Percentiles rank a stretch among this genome's conserved stretches.
phyloP scores from a whole-genome alignment of 768 basidiomycete species.

The Candolleomyces efflorescens region DNA sequence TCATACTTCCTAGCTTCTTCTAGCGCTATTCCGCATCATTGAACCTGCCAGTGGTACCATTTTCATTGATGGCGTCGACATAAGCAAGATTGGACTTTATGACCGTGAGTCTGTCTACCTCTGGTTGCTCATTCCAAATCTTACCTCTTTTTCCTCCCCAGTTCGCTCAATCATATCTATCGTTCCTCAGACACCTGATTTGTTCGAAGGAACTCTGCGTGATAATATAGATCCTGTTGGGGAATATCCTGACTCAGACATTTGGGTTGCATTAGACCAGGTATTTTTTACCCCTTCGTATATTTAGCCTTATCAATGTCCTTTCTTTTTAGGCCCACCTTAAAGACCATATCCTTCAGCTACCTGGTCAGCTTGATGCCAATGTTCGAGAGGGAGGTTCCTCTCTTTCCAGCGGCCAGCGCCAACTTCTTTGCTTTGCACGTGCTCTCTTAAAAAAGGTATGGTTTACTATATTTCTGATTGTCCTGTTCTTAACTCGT shows the following conservation, averaged over 20 bases:
- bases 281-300: constrained; percentile 16
- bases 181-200: constrained; percentile 75
- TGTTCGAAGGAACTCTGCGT: constrained; percentile 71
- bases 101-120: constrained; percentile 42
- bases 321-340: constrained; percentile 48
- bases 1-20: constrained; percentile 39
- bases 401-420: constrained; percentile 80
- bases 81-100: constrained; percentile 70
- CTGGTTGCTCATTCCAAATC: neutral
- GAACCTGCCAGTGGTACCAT: constrained; percentile 68
- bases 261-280: constrained; percentile 85
- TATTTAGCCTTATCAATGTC: neutral
- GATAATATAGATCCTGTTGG: constrained; percentile 91
- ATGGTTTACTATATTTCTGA: constrained; percentile 2
- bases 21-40: constrained; percentile 75
- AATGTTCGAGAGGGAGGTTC: constrained; percentile 73
- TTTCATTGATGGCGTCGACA: constrained; percentile 70
- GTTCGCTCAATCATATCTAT: constrained; percentile 81
- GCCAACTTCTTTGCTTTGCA: constrained; percentile 87
- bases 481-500: neutral
- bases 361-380: constrained; percentile 69
- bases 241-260: constrained; percentile 67
- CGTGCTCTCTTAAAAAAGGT: constrained; percentile 78
- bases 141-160: constrained; percentile 19
- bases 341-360: constrained; percentile 60